Evolutionary conservation across 805 yeast genomes (phyloP).

Genomic region (Cyberlindnera saturnus): DNA sequence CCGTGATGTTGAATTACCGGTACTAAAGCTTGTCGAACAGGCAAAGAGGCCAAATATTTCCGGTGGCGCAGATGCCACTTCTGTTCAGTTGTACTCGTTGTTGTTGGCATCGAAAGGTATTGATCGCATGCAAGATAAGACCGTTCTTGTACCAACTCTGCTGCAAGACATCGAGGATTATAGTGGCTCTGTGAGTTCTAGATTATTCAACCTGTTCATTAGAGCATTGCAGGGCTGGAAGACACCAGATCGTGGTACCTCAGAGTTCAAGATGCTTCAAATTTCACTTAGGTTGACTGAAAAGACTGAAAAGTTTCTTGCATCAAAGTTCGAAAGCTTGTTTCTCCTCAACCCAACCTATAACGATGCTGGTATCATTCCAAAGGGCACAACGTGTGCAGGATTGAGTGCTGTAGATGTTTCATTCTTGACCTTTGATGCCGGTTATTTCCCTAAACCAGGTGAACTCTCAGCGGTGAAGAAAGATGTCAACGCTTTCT

Average conservation of each 20-base stretch:
- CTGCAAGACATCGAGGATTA: slow-evolving; percentile 39
- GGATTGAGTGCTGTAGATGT: slow-evolving; percentile 57
- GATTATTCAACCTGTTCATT: slow-evolving; percentile 56
- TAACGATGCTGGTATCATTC: slow-evolving; percentile 32
- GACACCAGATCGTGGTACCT: slow-evolving; percentile 41
- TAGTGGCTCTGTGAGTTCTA: slow-evolving; percentile 37
- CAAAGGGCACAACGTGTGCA: slow-evolving; percentile 46
- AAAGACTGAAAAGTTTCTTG: slow-evolving; percentile 40
- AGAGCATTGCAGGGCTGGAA: slow-evolving; percentile 46
- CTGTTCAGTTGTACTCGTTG: slow-evolving; percentile 56
- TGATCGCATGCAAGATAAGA: slow-evolving; percentile 38
- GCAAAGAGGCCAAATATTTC: slow-evolving; percentile 49
- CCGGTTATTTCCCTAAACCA: slow-evolving; percentile 55
- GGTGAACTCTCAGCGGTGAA: slow-evolving; percentile 40
- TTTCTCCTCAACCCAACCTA: slow-evolving; percentile 49
- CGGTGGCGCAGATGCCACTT: slow-evolving; percentile 25
- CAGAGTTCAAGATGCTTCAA: slow-evolving; percentile 33
- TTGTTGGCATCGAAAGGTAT: slow-evolving; percentile 65
- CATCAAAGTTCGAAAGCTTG: slow-evolving; percentile 45
- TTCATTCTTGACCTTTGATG: slow-evolving; percentile 58
- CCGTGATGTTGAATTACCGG: slow-evolving; percentile 54
- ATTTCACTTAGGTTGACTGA: slow-evolving; percentile 31
- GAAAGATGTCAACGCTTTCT: slow-evolving; percentile 35
- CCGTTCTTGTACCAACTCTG: slow-evolving; percentile 39
- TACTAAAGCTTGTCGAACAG: slow-evolving; percentile 55